Base-by-base conservation (phyloP, 2,329 filamentous ascomycete species). In the Daldinia eschscholtzii region DNA sequence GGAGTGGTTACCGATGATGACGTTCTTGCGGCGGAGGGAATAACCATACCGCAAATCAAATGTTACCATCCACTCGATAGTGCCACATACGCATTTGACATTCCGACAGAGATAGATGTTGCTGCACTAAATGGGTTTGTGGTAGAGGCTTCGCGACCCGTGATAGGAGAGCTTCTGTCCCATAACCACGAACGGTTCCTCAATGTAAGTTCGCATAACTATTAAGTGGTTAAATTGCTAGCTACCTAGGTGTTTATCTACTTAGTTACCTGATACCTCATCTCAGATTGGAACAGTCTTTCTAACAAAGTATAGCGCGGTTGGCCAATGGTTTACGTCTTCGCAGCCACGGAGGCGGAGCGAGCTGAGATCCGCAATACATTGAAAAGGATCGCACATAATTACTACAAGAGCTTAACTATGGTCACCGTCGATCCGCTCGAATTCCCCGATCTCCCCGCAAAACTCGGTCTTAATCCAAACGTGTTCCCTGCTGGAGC, bases 271-370 rank as follows among this genome's bases (percentile, higher is more conserved):
- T 23, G n/a, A 30, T 28, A 30, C 15, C 9, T 30, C 46, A 30
- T 30, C 23, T n/a, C 6, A 6, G 26, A 28, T 3, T 50, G 30
- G 23, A 10, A 6, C 18, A 18, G 4, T 9, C n/a, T 7, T 37
- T 20, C 30, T 55, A 55, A 37, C 15, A 37, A 28, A 52, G 18
- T 57, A 46, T 62, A 79, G 75, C 78, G 77, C 48, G 78, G 75
- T 20, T 79, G 76, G 76, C 76, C 80, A 5, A 81, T 81, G 70
- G 74, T 82, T 48, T 82, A 81, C 68, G 67, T 82, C 55, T 80
- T 82, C 63, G 76, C 78, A 6, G 53, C 67, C 4, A 78, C 77
- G 26, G 74, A 77, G 35, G 28, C 61, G 5, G 74, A 77, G 35
- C 76, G 80, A 0, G 68, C 77, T 12, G 57, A 71, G 18, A 72